Percentiles rank a stretch among this genome's conserved stretches.
Evolutionary conservation across 768 basidiomycete genomes (phyloP).

Genomic region (Naganishia vishniacii): DNA sequence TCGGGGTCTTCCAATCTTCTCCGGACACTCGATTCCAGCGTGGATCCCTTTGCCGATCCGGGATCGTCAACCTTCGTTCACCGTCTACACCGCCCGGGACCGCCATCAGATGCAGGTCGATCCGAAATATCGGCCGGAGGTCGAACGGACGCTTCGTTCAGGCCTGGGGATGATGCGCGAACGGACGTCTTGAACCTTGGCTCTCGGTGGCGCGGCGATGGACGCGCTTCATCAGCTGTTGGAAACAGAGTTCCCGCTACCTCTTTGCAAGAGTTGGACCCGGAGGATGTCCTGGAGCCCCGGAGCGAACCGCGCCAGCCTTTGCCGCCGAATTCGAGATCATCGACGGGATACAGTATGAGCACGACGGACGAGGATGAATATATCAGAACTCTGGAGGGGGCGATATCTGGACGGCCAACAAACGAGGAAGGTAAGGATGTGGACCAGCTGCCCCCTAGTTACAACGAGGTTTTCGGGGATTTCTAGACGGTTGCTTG

Average conservation of each 20-base stretch:
- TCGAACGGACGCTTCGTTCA: slow-evolving; percentile 8
- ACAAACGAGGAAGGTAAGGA: not conserved
- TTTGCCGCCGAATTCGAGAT: not conserved
- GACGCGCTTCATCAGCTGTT: not conserved
- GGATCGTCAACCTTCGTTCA: not conserved
- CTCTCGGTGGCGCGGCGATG: not conserved
- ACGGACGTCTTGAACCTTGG: slow-evolving; percentile 2
- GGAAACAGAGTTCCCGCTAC: not conserved
- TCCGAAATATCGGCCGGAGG: slow-evolving; percentile 1
- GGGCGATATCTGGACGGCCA: not conserved
- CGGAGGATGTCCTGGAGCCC: not conserved
- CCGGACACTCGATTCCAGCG: not conserved
- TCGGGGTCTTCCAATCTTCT: not conserved
- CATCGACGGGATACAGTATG: not conserved
- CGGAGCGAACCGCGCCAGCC: not conserved
- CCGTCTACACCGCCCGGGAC: not conserved
- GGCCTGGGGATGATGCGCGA: slow-evolving; percentile 8
- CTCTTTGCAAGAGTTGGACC: slow-evolving; percentile 4
- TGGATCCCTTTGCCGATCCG: slow-evolving; percentile 18
- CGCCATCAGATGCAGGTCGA: not conserved
- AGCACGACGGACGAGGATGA: slow-evolving; percentile 11
- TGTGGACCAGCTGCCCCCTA: slow-evolving; percentile 6
- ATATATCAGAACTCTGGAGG: slow-evolving; percentile 15
- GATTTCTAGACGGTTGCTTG: not conserved
- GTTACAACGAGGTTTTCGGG: slow-evolving; percentile 14